phyloP scores from a whole-genome alignment of 2,329 filamentous ascomycete species.

The Cercospora brassicicola region DNA sequence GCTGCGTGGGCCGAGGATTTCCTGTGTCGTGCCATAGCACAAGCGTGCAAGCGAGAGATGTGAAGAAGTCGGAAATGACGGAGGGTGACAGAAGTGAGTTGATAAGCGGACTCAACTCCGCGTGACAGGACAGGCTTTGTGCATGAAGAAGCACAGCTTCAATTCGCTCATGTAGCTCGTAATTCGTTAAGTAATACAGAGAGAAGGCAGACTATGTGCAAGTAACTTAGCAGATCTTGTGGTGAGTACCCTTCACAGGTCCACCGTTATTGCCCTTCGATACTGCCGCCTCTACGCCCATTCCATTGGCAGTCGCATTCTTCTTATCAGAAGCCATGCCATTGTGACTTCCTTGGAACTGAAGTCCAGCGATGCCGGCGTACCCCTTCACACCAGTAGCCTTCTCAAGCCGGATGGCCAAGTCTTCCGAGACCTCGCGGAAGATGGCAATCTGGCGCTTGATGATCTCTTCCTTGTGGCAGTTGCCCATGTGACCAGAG shows the following conservation, averaged over 20 bases:
- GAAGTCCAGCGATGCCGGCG: conserved; percentile 55
- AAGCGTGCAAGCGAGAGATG: background rate
- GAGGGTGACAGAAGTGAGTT: background rate
- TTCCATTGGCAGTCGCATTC: conserved; percentile 54
- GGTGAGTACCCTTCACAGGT: conserved; percentile 21
- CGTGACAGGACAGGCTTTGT: background rate
- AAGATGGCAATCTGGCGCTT: conserved; percentile 67
- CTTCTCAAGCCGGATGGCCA: conserved; percentile 61
- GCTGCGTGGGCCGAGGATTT: background rate
- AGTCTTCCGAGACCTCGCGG: conserved; percentile 60
- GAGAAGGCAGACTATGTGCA: background rate
- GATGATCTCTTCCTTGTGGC: conserved; percentile 59
- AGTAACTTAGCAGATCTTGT: conserved; percentile 13
- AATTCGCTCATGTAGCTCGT: background rate
- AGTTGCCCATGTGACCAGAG: conserved; percentile 61
- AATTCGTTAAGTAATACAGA: background rate
- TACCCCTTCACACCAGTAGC: conserved; percentile 63
- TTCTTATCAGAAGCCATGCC: conserved; percentile 56
- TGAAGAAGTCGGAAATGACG: background rate
- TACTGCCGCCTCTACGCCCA: conserved; percentile 31
- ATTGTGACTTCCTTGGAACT: conserved; percentile 63
- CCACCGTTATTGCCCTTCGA: conserved; percentile 26
- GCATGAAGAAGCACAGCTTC: too few relatives aligned
- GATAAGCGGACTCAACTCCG: background rate
- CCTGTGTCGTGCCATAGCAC: background rate